Evolutionary conservation across 1,284 basidiomycete species (phyloP).

Genomic region (Leccinum subatratum): DNA sequence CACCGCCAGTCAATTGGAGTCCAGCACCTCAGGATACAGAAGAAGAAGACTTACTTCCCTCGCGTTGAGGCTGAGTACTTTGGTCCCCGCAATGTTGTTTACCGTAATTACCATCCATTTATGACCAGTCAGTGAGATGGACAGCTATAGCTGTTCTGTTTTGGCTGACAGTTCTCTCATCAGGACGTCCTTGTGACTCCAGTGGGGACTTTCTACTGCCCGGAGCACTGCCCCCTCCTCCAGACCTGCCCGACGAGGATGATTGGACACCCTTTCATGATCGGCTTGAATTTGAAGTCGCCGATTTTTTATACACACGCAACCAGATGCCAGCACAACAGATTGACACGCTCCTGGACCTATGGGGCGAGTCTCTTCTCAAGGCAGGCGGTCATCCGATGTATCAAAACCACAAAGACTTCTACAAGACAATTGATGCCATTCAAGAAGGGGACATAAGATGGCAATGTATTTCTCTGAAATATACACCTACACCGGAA

Average conservation of each 20-base stretch:
- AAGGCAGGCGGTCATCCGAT: not conserved
- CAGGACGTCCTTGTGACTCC: not conserved
- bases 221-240: not conserved
- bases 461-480: not conserved
- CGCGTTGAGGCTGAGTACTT: not conserved
- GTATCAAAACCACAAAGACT: not conserved
- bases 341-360: not conserved
- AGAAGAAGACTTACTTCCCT: no score
- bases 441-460: not conserved
- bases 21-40: not conserved
- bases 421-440: not conserved
- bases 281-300: not conserved
- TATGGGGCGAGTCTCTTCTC: not conserved
- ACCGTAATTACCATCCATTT: not conserved
- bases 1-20: not conserved
- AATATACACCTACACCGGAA: not conserved
- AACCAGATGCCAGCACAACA: not conserved
- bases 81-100: not conserved
- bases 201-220: not conserved
- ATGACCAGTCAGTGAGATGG: not conserved
- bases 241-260: not conserved
- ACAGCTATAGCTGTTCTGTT: not conserved
- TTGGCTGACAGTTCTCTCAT: not conserved
- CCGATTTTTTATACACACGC: constrained; percentile 4
- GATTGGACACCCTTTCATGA: not conserved